Base-by-base conservation (phyloP, 2,329 filamentous ascomycete genomes). In the Neofusicoccum kwambonambiense region DNA sequence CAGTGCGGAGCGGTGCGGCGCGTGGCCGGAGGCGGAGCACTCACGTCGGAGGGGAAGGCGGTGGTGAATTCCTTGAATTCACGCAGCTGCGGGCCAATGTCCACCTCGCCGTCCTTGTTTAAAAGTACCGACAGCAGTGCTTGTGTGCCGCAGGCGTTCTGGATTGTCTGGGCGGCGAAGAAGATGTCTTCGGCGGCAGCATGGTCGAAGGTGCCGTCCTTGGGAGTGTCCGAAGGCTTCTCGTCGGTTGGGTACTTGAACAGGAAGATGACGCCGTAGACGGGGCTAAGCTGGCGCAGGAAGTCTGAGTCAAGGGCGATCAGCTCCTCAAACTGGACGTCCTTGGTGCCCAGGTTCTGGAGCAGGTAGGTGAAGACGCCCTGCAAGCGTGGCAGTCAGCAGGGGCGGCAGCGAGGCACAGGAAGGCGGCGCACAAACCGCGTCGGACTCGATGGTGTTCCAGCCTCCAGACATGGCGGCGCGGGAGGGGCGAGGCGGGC, bases 381-480 rank as follows among this genome's bases (percentile, higher is more conserved):
- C 93, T 90, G 68, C 27, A 19, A 50, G 51, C 42, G 44, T 15
- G 27, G 31, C n/a, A 19, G 37, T 49, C 13, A 49, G 19, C 49
- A n/a, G 17, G 31, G 8, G 54, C 22, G 22, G 37, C 3, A 8
- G n/a, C 27, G n/a, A 17, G 42, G 35, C 45, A 45, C 8, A n/a
- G 45, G 11, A 19, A 58, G 52, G 58, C 50, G 64, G 67, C 69
- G 66, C 67, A 81, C 86, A 71, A 86, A 96, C 93, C 78, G 94
- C 94, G 82, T 98, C 94, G 68, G 92, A 96, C 80, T 98, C 94
- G 75, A 98, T 97, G 44, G 94, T 98, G 79, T 96, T 97, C 94
- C 94, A 98, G 68, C 94, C 93, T 71, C 89, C 90, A 47, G 75
- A 76, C 75, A 77, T 77, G 64, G 58, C 70, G 64, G 57, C 27